phyloP scores from a whole-genome alignment of 2,329 filamentous ascomycete genomes.

The Pseudogymnoascus sp. region DNA sequence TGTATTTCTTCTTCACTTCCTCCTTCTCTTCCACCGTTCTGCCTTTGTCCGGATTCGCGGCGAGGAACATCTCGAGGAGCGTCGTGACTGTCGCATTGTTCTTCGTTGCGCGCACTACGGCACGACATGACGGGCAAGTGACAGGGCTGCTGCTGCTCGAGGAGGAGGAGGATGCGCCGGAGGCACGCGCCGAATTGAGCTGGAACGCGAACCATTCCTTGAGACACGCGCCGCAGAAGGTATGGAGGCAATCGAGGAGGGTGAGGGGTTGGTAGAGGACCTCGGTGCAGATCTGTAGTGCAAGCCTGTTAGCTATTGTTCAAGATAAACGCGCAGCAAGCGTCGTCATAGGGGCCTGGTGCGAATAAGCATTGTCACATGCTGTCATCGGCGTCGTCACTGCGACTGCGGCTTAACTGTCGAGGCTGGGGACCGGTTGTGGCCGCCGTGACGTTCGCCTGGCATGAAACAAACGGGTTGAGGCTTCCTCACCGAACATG shows the following conservation, averaged over 20 bases:
- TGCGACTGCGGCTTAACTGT: conserved; percentile 1
- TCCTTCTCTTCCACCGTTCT: conserved; percentile 65
- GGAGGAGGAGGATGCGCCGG: conserved; percentile 18
- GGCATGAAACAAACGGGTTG: conserved; percentile 12
- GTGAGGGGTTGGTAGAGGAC: conserved; percentile 85
- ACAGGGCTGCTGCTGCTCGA: conserved; percentile 40
- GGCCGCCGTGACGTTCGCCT: background rate
- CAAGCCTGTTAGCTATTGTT: background rate
- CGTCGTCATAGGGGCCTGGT: background rate
- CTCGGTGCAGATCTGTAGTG: conserved; percentile 82
- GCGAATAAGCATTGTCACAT: background rate
- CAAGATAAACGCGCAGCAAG: conserved; percentile 10
- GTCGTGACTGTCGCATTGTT: conserved; percentile 89
- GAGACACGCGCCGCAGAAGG: conserved; percentile 89
- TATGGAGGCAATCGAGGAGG: conserved; percentile 87
- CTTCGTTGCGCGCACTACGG: conserved; percentile 73
- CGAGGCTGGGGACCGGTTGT: conserved; percentile 8
- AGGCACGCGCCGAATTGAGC: conserved; percentile 22
- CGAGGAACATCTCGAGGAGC: conserved; percentile 78
- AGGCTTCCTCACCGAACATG: conserved; percentile 69
- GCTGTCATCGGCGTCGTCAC: background rate
- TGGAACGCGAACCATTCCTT: conserved; percentile 95
- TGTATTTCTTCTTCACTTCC: conserved; percentile 69
- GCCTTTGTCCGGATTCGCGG: conserved; percentile 67
- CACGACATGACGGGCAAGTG: conserved; percentile 90